Conservation (phyloP, 2,329 filamentous ascomycete species). For the Arthrobotrys megalospora region DNA sequence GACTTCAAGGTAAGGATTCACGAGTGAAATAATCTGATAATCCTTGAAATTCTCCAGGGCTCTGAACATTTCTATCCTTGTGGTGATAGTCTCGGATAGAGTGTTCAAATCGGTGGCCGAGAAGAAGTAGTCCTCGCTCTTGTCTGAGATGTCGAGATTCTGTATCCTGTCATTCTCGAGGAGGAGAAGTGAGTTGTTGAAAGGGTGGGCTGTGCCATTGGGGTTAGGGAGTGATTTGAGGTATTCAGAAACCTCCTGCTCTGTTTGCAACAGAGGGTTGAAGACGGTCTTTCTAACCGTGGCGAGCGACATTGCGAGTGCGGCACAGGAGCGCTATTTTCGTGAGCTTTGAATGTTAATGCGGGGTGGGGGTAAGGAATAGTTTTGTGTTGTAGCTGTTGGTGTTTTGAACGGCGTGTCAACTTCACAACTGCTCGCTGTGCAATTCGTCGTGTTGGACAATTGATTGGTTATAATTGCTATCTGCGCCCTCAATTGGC, state of each 20-base stretch:
- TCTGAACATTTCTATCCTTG: slow-evolving; percentile 62
- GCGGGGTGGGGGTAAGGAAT: slow-evolving; percentile 1
- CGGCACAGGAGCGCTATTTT: neutral
- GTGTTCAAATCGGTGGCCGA: slow-evolving; percentile 64
- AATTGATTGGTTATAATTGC: neutral
- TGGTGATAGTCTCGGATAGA: slow-evolving; percentile 63
- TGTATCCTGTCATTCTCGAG: slow-evolving; percentile 57
- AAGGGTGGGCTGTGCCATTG: slow-evolving; percentile 63
- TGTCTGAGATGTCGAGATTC: slow-evolving; percentile 64
- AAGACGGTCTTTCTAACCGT: slow-evolving; percentile 63
- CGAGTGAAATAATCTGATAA: slow-evolving; percentile 63
- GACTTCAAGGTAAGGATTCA: slow-evolving; percentile 62
- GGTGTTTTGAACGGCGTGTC: neutral
- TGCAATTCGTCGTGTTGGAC: too few relatives aligned
- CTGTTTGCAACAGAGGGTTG: slow-evolving; percentile 63
- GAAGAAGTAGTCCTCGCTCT: slow-evolving; percentile 64
- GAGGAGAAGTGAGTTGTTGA: slow-evolving; percentile 62
- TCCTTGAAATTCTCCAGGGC: slow-evolving; percentile 56
- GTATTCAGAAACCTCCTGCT: slow-evolving; percentile 61
- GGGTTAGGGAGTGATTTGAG: slow-evolving; percentile 60
- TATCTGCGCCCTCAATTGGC: too few relatives aligned
- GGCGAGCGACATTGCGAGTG: slow-evolving; percentile 45
- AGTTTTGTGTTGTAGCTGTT: slow-evolving; percentile 28
- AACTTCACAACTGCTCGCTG: neutral
- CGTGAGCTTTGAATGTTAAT: neutral